Conservation (phyloP, 2,329 filamentous ascomycete species). For the Aspergillus ochraceus region DNA sequence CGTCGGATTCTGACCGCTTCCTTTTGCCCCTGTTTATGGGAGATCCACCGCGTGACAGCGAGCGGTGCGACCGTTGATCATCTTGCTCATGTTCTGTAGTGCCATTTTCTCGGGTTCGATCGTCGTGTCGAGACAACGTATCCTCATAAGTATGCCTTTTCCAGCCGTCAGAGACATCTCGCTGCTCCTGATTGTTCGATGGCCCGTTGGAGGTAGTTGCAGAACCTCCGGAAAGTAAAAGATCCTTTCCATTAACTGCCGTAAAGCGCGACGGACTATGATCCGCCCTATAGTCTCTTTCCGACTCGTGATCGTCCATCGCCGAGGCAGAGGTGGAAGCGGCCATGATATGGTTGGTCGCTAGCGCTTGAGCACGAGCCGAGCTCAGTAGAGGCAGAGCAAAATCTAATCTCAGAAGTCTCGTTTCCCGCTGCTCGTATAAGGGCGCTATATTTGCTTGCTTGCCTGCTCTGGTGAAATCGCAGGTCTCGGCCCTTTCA, state of each 20-base stretch:
- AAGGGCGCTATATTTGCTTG: neutral
- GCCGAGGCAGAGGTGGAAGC: constrained; percentile 35
- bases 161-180: constrained; percentile 19
- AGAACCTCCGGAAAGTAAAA: constrained; percentile 15
- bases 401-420: neutral
- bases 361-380: neutral
- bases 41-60: constrained; percentile 21
- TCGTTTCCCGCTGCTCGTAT: neutral
- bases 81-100: constrained; percentile 25
- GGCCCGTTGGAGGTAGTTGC: constrained; percentile 12
- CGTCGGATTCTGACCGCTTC: constrained; percentile 68
- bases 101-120: constrained; percentile 56
- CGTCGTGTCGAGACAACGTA: constrained; percentile 26
- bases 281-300: constrained; percentile 37
- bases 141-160: constrained; percentile 20
- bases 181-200: constrained; percentile 21
- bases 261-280: constrained; percentile 48
- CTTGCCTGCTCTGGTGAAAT: neutral
- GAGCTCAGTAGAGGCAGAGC: neutral
- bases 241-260: constrained; percentile 46
- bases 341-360: constrained; percentile 29
- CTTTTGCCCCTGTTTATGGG: constrained; percentile 55
- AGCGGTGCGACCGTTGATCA: constrained; percentile 24
- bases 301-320: constrained; percentile 34
- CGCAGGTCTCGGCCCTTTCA: neutral